Evolutionary conservation across 768 basidiomycete genomes (phyloP).

Genomic region (Mycena indigotica): DNA sequence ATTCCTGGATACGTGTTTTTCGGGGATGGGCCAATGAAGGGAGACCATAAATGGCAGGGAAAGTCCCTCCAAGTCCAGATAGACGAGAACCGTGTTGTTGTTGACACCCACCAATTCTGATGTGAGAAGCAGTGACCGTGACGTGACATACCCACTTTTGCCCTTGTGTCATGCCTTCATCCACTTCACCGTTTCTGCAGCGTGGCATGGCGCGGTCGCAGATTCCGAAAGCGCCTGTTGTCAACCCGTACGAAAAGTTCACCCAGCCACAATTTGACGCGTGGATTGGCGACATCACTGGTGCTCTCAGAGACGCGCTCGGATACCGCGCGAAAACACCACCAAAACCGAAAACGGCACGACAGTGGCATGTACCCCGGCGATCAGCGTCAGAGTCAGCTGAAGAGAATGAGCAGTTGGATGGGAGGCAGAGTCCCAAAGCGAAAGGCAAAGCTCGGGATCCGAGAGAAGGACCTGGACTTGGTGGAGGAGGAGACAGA

Average conservation of each 20-base stretch:
- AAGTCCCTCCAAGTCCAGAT: slow-evolving; percentile 7
- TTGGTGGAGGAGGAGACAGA: slow-evolving; percentile 38
- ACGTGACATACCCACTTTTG: background rate
- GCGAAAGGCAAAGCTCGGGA: slow-evolving; percentile 62
- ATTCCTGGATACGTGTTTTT: slow-evolving; percentile 94
- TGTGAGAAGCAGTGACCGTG: background rate
- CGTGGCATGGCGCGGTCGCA: slow-evolving; percentile 8
- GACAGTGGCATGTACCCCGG: slow-evolving; percentile 14
- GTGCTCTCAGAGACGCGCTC: slow-evolving; percentile 58
- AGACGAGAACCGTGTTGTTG: slow-evolving; percentile 14
- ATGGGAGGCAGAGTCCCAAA: slow-evolving; percentile 48
- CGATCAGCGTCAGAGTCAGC: slow-evolving; percentile 7
- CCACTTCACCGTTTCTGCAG: slow-evolving; percentile 10
- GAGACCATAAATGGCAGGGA: slow-evolving; percentile 10
- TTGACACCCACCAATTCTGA: background rate
- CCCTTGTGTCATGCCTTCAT: background rate
- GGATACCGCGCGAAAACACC: slow-evolving; percentile 44
- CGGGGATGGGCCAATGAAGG: slow-evolving; percentile 52
- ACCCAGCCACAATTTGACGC: slow-evolving; percentile 67
- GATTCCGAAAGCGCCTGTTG: slow-evolving; percentile 49
- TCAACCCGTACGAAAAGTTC: slow-evolving; percentile 77
- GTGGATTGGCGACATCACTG: slow-evolving; percentile 68
- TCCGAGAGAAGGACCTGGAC: slow-evolving; percentile 60
- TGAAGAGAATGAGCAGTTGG: slow-evolving; percentile 36
- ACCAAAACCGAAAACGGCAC: slow-evolving; percentile 18